These are phyloP conservation scores for Apiospora sp. DNA, from an alignment of 2,329 filamentous ascomycete genomes.

Conservation along the genomic window DNA sequence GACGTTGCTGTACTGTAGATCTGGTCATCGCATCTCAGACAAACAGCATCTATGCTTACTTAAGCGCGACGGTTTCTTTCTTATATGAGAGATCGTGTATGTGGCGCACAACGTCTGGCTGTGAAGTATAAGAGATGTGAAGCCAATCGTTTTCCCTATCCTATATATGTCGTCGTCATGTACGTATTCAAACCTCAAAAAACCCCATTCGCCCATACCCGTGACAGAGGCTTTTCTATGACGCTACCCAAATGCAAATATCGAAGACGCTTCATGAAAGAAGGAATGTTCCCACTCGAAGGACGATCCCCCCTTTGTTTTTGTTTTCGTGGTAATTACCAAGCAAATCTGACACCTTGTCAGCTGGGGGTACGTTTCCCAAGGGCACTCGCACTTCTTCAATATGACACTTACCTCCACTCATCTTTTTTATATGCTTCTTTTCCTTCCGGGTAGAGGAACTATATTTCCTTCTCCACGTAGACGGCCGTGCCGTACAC, in stretches of 20 bases:
- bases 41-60: neutral
- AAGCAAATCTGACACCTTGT: constrained; percentile 5
- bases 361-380: neutral
- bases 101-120: neutral
- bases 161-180: neutral
- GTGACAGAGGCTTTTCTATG: constrained; percentile 7
- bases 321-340: neutral
- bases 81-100: neutral
- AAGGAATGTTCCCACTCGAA: neutral
- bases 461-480: constrained; percentile 32
- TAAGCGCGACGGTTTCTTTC: neutral
- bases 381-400: constrained; percentile 5
- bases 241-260: constrained; percentile 9
- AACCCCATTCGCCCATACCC: constrained; percentile 1
- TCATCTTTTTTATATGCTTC: neutral
- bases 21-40: neutral
- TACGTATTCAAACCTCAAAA: constrained; percentile 6
- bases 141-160: neutral
- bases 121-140: neutral
- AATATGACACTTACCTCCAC: neutral
- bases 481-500: constrained; percentile 38
- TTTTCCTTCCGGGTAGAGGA: neutral
- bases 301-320: neutral
- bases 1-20: neutral
- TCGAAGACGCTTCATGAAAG: neutral